phyloP scores from a whole-genome alignment of 257 asterid species.

The Solanum clarkiae region DNA sequence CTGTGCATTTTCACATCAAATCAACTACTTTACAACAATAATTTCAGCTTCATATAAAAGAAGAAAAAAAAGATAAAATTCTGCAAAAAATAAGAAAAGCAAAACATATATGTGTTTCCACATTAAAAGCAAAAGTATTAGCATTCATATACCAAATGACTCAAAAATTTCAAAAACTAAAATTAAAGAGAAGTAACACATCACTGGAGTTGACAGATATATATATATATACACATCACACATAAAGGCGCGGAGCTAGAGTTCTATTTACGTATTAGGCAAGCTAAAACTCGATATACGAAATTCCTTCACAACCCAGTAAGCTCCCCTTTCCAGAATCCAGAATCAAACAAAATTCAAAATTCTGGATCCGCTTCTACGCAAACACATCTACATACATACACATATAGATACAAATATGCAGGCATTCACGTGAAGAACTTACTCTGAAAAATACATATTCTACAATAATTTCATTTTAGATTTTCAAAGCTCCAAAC shows the following conservation, averaged over 20 bases:
- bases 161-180: too few species aligned
- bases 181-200: not conserved
- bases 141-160: too few species aligned
- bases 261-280: not conserved
- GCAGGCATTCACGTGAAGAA: not conserved
- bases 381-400: not conserved
- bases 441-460: not conserved
- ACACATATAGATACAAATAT: not conserved
- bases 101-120: too few species aligned
- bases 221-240: not conserved
- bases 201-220: too few species aligned
- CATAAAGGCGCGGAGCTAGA: not conserved
- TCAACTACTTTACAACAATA: not conserved
- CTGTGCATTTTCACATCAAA: not conserved
- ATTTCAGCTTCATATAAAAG: not conserved
- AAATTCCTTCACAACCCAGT: too few species aligned
- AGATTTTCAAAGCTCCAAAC: not conserved
- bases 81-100: not conserved
- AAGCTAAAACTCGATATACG: too few species aligned
- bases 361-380: not conserved
- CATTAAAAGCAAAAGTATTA: too few species aligned
- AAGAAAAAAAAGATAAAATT: not conserved
- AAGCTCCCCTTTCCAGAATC: too few species aligned
- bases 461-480: not conserved
- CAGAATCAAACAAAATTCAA: not conserved